A percentile compares a stretch with the other conserved stretches of the same genome.
Evolutionary conservation across 106 monocot species (phyloP).

Genomic region (Acorus gramineus): DNA sequence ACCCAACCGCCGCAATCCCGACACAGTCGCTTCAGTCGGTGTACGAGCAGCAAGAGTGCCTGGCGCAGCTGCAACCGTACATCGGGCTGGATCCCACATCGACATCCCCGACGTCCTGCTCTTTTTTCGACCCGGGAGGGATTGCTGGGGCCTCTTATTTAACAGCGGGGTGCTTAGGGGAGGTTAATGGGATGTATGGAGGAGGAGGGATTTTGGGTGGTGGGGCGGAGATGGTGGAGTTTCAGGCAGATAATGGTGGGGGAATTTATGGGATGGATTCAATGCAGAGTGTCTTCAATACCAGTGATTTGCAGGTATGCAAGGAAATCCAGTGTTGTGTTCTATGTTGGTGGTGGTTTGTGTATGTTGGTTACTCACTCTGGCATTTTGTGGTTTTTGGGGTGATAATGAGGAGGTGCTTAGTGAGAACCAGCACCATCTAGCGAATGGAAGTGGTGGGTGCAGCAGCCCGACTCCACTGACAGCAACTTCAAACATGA

Average conservation of each 20-base stretch:
- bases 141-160: constrained; percentile 2
- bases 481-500: constrained; percentile 15
- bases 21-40: constrained; percentile 5
- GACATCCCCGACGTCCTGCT: not conserved
- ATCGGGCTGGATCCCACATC: constrained; percentile 23
- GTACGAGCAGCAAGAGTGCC: constrained; percentile 13
- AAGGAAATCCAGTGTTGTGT: constrained; percentile 12
- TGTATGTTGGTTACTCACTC: too few relatives aligned
- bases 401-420: constrained; percentile 13
- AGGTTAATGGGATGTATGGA: constrained; percentile 3
- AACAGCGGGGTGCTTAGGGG: not conserved
- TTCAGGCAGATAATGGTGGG: constrained; percentile 10
- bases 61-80: constrained; percentile 21
- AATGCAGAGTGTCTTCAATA: constrained; percentile 21
- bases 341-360: not conserved
- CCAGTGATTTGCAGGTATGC: constrained; percentile 62
- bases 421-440: constrained; percentile 18
- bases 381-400: too few relatives aligned
- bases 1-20: not conserved
- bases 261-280: constrained; percentile 9
- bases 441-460: constrained; percentile 3
- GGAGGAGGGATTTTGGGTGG: not conserved
- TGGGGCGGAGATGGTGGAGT: constrained; percentile 12
- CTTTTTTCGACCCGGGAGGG: constrained; percentile 14
- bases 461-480: constrained; percentile 13